Evolutionary conservation across 1,139 yeast genomes (phyloP).

Genomic region (Blastobotrys ciferrii): DNA sequence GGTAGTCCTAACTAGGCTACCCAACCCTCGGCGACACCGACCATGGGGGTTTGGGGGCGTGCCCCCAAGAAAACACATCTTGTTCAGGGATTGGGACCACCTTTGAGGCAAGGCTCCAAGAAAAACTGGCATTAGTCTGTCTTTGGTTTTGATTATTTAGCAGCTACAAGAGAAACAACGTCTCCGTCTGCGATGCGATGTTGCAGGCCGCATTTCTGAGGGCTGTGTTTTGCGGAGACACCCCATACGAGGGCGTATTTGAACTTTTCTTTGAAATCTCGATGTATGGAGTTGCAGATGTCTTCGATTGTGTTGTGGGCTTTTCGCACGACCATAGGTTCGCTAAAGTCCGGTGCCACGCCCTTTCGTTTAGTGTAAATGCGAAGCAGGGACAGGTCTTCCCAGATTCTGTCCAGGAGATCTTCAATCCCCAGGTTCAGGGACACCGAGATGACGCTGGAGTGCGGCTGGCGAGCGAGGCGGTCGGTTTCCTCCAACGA

Average conservation of each 20-base stretch:
- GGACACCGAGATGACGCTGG: constrained; percentile 92
- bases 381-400: constrained; percentile 73
- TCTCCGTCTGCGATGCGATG: constrained; percentile 91
- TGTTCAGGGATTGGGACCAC: too few species aligned
- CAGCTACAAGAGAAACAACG: constrained; percentile 87
- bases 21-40: too few species aligned
- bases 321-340: constrained; percentile 86
- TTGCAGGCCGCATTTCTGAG: constrained; percentile 89
- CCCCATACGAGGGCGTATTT: constrained; percentile 98
- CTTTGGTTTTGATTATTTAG: too few species aligned
- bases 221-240: constrained; percentile 88
- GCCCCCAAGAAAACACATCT: too few species aligned
- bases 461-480: constrained; percentile 85
- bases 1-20: too few species aligned
- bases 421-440: constrained; percentile 82
- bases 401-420: constrained; percentile 90
- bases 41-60: too few species aligned
- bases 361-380: constrained; percentile 89
- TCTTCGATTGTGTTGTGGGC: constrained; percentile 72
- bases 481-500: constrained; percentile 92
- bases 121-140: too few species aligned
- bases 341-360: constrained; percentile 70
- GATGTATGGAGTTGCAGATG: constrained; percentile 88
- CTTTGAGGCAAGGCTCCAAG: too few species aligned
- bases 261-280: constrained; percentile 89